phyloP scores from a whole-genome alignment of 1,284 basidiomycete genomes.

The Hemileccinum hortonii region DNA sequence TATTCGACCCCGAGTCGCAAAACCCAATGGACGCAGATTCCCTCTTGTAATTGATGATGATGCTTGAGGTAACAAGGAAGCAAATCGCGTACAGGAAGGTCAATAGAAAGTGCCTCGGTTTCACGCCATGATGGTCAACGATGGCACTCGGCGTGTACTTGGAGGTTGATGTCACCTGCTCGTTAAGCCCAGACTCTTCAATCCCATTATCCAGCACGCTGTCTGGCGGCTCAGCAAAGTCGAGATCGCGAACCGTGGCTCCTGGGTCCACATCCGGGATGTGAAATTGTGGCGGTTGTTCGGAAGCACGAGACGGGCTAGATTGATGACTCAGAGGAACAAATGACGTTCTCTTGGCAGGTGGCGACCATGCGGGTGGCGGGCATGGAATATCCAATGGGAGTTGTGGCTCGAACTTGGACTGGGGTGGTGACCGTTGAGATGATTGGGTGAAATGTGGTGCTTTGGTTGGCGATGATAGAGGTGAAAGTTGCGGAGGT shows the following conservation, averaged over 20 bases:
- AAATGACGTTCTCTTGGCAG: conserved; percentile 15
- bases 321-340: conserved; percentile 15
- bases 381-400: conserved; percentile 37
- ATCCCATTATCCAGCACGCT: conserved; percentile 18
- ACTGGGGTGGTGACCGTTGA: conserved; percentile 40
- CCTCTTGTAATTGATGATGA: conserved; percentile 55
- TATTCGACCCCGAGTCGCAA: conserved; percentile 68
- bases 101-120: conserved; percentile 28
- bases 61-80: conserved; percentile 40
- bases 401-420: conserved; percentile 59
- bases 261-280: conserved; percentile 12
- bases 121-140: conserved; percentile 14
- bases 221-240: conserved; percentile 19
- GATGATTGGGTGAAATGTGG: conserved; percentile 11
- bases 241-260: conserved; percentile 15
- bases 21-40: conserved; percentile 78
- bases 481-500: conserved; percentile 58
- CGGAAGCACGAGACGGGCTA: conserved; percentile 7
- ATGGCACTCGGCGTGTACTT: conserved; percentile 39
- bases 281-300: conserved; percentile 11
- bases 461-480: conserved; percentile 37
- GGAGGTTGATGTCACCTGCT: conserved; percentile 34
- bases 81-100: conserved; percentile 42
- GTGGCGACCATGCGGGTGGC: conserved; percentile 16
- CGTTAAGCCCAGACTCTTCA: conserved; percentile 10